phyloP scores from a whole-genome alignment of 345 rosid species.

The Pistacia atlantica region DNA sequence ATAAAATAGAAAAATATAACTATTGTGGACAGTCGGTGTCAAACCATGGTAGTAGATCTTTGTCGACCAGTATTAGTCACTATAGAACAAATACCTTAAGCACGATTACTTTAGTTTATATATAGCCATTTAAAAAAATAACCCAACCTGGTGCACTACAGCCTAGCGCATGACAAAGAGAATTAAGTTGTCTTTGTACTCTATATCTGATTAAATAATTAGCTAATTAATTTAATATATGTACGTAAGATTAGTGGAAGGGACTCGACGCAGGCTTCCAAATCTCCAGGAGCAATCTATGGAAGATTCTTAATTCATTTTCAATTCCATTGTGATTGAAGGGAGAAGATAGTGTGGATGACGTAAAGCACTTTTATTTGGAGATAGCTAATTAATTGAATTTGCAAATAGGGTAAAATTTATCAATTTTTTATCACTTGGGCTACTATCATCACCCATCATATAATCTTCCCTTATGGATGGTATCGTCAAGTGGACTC shows the following conservation, averaged over 20 bases:
- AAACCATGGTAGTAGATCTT: constrained; percentile 16
- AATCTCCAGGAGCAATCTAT: constrained; percentile 47
- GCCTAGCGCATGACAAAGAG: constrained; percentile 27
- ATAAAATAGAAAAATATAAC: background rate
- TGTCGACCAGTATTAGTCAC: background rate
- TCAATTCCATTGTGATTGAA: constrained; percentile 20
- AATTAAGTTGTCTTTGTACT: constrained; percentile 18
- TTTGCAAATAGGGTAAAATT: too few species aligned
- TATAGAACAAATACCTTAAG: background rate
- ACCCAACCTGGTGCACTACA: constrained; percentile 28
- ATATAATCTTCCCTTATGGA: too few species aligned
- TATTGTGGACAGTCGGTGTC: background rate
- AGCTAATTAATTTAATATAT: too few species aligned
- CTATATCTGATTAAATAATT: background rate
- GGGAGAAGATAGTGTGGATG: background rate
- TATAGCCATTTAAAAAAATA: background rate
- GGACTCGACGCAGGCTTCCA: constrained; percentile 40
- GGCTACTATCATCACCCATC: too few species aligned
- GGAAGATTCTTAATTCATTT: constrained; percentile 16
- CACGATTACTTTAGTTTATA: too few species aligned
- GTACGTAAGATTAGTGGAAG: constrained; percentile 9
- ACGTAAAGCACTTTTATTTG: too few species aligned
- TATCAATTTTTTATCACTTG: too few species aligned
- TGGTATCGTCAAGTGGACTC: too few species aligned
- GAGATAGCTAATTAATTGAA: too few species aligned